These are phyloP conservation scores for Melampsora abietis-canadensis DNA, from an alignment of 1,284 basidiomycete genomes.

Conservation along the genomic window DNA sequence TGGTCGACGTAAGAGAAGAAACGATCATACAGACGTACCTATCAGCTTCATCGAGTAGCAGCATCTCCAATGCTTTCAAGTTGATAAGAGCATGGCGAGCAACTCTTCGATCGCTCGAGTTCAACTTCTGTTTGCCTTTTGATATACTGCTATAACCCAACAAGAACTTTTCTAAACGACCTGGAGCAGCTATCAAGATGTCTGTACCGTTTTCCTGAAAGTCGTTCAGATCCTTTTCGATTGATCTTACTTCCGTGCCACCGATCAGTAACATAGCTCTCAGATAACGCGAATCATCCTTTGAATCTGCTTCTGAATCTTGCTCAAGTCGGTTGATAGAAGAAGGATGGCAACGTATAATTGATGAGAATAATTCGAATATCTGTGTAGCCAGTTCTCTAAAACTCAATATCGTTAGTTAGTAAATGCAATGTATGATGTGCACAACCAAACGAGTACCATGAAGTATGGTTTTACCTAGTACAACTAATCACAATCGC, in stretches of 20 bases:
- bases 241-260: conserved; percentile 69
- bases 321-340: conserved; percentile 48
- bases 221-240: conserved; percentile 56
- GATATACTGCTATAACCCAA: conserved; percentile 58
- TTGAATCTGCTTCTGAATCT: conserved; percentile 16
- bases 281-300: conserved; percentile 57
- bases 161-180: conserved; percentile 89
- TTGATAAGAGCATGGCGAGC: conserved; percentile 58
- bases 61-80: conserved; percentile 77
- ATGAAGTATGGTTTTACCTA: conserved; percentile 58
- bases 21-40: conserved; percentile 56
- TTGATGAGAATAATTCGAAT: conserved; percentile 74
- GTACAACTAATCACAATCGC: conserved; percentile 92
- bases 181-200: conserved; percentile 88
- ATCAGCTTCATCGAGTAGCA: conserved; percentile 96
- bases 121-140: conserved; percentile 51
- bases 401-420: conserved; percentile 8
- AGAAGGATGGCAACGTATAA: conserved; percentile 63
- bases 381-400: conserved; percentile 95
- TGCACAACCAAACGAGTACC: not conserved
- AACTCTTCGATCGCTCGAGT: conserved; percentile 59
- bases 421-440: conserved; percentile 6
- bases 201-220: conserved; percentile 72
- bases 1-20: no score
- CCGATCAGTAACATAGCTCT: conserved; percentile 71